Conservation (phyloP, 2,329 filamentous ascomycete species). For the Ophiostoma pallidulum region DNA sequence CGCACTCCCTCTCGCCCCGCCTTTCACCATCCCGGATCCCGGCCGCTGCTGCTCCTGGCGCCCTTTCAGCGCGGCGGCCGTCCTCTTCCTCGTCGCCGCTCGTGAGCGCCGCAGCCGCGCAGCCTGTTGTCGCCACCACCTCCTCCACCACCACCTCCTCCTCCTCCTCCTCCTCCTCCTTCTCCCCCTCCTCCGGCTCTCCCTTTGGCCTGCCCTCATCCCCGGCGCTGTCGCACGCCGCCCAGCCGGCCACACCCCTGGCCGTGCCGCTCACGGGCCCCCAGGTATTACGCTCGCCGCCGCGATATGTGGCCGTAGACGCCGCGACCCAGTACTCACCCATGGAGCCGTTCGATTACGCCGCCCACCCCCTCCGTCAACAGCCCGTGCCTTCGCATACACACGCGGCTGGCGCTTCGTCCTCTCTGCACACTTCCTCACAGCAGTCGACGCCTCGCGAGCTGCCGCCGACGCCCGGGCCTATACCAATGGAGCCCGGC, state of each 20-base stretch:
- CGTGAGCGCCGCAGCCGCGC: background rate
- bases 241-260: background rate
- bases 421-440: background rate
- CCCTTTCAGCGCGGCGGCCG: constrained; percentile 9
- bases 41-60: constrained; percentile 10
- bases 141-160: background rate
- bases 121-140: background rate
- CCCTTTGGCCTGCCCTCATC: constrained; percentile 6
- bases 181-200: too few relatives aligned
- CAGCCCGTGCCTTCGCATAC: background rate
- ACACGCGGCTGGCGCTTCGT: background rate
- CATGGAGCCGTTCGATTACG: constrained; percentile 37
- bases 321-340: constrained; percentile 40
- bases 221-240: background rate
- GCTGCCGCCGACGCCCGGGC: constrained; percentile 22
- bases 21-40: constrained; percentile 31
- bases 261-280: background rate
- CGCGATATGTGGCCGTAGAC: constrained; percentile 29
- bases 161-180: background rate
- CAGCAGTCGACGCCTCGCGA: constrained; percentile 16
- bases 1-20: constrained; percentile 34
- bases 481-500: constrained; percentile 21
- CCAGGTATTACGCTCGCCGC: background rate
- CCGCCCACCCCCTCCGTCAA: constrained; percentile 11
- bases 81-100: constrained; percentile 10